These are phyloP conservation scores for Fusarium hostae DNA, from an alignment of 2,329 filamentous ascomycete species.

Conservation along the genomic window DNA sequence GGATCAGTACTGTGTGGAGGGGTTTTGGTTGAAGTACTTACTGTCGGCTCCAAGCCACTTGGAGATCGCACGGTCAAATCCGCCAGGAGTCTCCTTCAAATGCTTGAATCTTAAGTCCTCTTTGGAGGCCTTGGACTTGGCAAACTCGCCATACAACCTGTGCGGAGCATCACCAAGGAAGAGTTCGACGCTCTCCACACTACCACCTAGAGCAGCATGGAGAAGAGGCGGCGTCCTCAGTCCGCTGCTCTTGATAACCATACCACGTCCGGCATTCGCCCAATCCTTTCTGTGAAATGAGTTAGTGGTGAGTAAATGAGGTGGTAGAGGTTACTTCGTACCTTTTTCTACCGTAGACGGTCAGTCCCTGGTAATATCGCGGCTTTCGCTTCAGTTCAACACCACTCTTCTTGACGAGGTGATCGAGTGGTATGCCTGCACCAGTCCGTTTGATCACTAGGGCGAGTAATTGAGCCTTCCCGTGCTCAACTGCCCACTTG, in stretches of 20 bases:
- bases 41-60: slow-evolving; percentile 71
- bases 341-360: slow-evolving; percentile 78
- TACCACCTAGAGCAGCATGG: slow-evolving; percentile 65
- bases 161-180: slow-evolving; percentile 78
- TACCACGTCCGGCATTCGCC: slow-evolving; percentile 70
- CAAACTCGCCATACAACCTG: slow-evolving; percentile 75
- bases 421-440: slow-evolving; percentile 74
- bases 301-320: slow-evolving; percentile 23
- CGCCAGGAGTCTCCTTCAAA: slow-evolving; percentile 68
- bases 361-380: slow-evolving; percentile 79
- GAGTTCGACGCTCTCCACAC: slow-evolving; percentile 78
- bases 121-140: slow-evolving; percentile 65
- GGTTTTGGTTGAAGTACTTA: slow-evolving; percentile 52
- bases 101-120: slow-evolving; percentile 71
- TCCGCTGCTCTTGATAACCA: slow-evolving; percentile 53
- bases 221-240: slow-evolving; percentile 68
- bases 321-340: slow-evolving; percentile 33
- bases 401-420: slow-evolving; percentile 73
- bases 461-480: slow-evolving; percentile 67
- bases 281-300: slow-evolving; percentile 66
- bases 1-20: slow-evolving; percentile 35
- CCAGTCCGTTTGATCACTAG: slow-evolving; percentile 74
- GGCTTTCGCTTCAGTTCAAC: slow-evolving; percentile 72
- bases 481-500: slow-evolving; percentile 55
- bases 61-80: slow-evolving; percentile 70